Percentiles rank a stretch among this genome's conserved stretches.
Evolutionary conservation across 2,329 filamentous ascomycete species (phyloP).

Genomic region (Diaporthe citrichinensis): DNA sequence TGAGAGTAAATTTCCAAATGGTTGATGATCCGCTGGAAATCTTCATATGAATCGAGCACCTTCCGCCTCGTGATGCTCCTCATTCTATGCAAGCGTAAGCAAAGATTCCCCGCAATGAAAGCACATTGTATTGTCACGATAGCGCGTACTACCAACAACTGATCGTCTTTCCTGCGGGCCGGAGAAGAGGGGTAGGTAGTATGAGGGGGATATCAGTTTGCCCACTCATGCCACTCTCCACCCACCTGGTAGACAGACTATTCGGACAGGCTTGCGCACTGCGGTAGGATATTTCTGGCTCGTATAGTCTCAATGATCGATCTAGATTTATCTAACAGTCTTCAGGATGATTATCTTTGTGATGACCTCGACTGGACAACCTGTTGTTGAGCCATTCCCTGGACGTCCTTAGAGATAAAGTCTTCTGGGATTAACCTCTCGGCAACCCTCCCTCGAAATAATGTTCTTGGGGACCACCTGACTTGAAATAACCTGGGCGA

Average conservation of each 20-base stretch:
- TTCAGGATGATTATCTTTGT: neutral
- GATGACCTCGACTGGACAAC: neutral
- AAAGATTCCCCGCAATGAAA: neutral
- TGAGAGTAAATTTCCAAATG: neutral
- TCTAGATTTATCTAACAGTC: neutral
- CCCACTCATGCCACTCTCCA: neutral
- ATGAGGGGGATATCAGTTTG: neutral
- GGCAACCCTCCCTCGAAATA: no score
- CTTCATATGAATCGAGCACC: neutral
- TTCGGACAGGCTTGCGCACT: neutral
- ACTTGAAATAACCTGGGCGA: neutral
- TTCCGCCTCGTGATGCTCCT: neutral
- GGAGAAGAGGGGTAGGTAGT: conserved; percentile 16
- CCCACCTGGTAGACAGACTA: neutral
- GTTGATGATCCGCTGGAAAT: neutral
- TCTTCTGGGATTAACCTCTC: no score
- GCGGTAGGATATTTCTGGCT: neutral
- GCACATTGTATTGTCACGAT: neutral
- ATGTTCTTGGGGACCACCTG: no score
- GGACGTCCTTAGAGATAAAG: no score
- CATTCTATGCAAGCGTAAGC: neutral
- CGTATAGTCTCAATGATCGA: neutral
- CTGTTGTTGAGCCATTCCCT: no score
- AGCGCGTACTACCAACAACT: neutral
- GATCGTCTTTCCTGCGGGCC: neutral